Base-by-base conservation (phyloP, 1,284 basidiomycete species). In the Cutaneotrichosporon cavernicola region DNA sequence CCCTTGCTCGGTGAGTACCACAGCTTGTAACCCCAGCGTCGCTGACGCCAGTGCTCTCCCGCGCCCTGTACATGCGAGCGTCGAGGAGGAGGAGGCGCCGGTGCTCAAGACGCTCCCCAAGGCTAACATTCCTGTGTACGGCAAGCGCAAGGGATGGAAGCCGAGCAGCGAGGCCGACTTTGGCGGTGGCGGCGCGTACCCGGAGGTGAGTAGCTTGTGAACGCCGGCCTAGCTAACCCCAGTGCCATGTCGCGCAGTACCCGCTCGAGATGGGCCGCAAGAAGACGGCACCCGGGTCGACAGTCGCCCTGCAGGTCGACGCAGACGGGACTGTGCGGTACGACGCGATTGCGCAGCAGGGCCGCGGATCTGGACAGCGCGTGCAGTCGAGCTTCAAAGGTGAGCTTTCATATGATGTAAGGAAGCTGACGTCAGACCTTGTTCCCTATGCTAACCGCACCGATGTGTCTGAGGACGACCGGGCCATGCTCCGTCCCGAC, bases 291-390 rank as follows among this genome's bases (percentile, higher is more conserved):
- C 88, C 91, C 26, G 94, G 94, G 8, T 94, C 94, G 72, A 97
- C 95, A 0, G 86, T 99, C 10, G 93, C 97, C 10, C 86, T 99
- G 4, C 95, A 97, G 84, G 95, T 98, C 13, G 97, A 99, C 75
- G 88, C 87, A 61, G 94, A 98, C 76, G 97, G 97, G 38, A 95
- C 93, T 69, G 92, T 98, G 60, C 89, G 92, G 68, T 99, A 98
- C 80, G 96, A 97, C 80, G 93, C 92, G 63, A 97, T 99, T 71
- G 96, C 95, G 6, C 89, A 90, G 65, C 95, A 99, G 81, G 95
- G 95, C 38, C 90, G 97, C 72, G 88, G 91, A 14, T 84, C 86
- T 3, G 93, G 90, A 63, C 91, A 92, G 76, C 82, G 86, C 53
- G 86, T 99, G 1, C 96, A 99, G 77, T 94, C 93, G 0, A 92